Evolutionary conservation across 2,329 filamentous ascomycete genomes (phyloP).

Genomic region (Fusarium sp.): DNA sequence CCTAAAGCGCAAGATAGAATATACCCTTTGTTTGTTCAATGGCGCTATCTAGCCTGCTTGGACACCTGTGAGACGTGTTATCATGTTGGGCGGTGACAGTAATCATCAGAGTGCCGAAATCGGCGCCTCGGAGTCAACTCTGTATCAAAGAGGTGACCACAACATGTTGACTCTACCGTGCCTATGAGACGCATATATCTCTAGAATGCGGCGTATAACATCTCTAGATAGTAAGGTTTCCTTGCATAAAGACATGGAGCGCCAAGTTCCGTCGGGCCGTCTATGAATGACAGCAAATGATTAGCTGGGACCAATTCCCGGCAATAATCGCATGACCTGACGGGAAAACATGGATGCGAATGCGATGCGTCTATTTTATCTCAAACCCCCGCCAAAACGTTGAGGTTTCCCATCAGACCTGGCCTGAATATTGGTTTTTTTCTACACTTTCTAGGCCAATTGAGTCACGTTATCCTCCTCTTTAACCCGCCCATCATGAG

Average conservation of each 20-base stretch:
- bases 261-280: not conserved
- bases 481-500: slow-evolving; percentile 29
- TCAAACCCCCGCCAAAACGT: slow-evolving; percentile 10
- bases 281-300: slow-evolving; percentile 14
- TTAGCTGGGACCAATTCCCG: slow-evolving; percentile 22
- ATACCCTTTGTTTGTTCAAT: slow-evolving; percentile 8
- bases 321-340: slow-evolving; percentile 36
- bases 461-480: not conserved
- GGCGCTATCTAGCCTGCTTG: not conserved
- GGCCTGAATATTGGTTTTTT: not conserved
- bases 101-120: not conserved
- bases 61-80: not conserved
- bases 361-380: slow-evolving; percentile 22
- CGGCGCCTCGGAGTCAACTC: not conserved
- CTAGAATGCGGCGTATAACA: not conserved
- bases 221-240: not conserved
- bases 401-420: not conserved
- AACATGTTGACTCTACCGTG: not conserved
- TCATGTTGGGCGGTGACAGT: not conserved
- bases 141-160: not conserved
- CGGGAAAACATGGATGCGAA: slow-evolving; percentile 20
- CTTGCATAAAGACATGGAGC: not conserved
- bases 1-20: not conserved
- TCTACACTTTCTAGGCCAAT: slow-evolving; percentile 4
- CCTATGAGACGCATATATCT: not conserved